Evolutionary conservation across 2,329 filamentous ascomycete genomes (phyloP).

Genomic region (Akanthomyces dipterigenus): DNA sequence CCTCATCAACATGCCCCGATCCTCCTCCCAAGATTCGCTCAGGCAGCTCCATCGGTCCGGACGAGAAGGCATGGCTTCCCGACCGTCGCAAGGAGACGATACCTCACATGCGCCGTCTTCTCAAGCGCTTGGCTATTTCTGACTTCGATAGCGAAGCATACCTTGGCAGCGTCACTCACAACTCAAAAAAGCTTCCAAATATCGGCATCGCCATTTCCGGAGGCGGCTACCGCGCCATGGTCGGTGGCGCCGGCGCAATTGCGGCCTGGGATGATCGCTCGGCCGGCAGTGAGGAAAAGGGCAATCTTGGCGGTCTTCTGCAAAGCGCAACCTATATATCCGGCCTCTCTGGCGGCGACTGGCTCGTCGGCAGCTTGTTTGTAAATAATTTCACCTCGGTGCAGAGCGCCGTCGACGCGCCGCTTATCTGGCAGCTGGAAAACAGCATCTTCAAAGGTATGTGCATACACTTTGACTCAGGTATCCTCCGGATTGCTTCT

Average conservation of each 20-base stretch:
- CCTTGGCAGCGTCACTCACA: slow-evolving; percentile 57
- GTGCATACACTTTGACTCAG: slow-evolving; percentile 12
- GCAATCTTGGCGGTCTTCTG: slow-evolving; percentile 72
- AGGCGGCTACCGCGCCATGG: slow-evolving; percentile 76
- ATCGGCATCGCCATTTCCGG: slow-evolving; percentile 75
- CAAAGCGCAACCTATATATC: slow-evolving; percentile 76
- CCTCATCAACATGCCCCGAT: not conserved
- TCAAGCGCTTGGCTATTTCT: slow-evolving; percentile 60
- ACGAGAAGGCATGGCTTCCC: slow-evolving; percentile 51
- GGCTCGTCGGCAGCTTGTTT: slow-evolving; percentile 68
- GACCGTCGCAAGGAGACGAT: slow-evolving; percentile 62
- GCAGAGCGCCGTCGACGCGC: slow-evolving; percentile 23
- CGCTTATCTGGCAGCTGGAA: slow-evolving; percentile 30
- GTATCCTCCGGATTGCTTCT: too few species aligned
- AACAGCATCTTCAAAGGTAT: slow-evolving; percentile 30
- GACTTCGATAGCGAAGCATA: slow-evolving; percentile 64
- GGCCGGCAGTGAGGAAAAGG: slow-evolving; percentile 33
- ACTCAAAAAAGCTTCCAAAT: slow-evolving; percentile 46
- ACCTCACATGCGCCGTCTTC: slow-evolving; percentile 60
- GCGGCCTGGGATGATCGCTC: slow-evolving; percentile 75
- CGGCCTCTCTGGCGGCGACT: slow-evolving; percentile 74
- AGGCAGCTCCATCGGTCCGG: slow-evolving; percentile 1
- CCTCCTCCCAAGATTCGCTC: slow-evolving; percentile 9
- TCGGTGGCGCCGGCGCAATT: slow-evolving; percentile 74
- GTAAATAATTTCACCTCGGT: slow-evolving; percentile 71